Percentiles rank a stretch among this genome's conserved stretches.
These are phyloP conservation scores for Harringtonia aguacate DNA, from an alignment of 2,329 filamentous ascomycete species.

Conservation along the genomic window DNA sequence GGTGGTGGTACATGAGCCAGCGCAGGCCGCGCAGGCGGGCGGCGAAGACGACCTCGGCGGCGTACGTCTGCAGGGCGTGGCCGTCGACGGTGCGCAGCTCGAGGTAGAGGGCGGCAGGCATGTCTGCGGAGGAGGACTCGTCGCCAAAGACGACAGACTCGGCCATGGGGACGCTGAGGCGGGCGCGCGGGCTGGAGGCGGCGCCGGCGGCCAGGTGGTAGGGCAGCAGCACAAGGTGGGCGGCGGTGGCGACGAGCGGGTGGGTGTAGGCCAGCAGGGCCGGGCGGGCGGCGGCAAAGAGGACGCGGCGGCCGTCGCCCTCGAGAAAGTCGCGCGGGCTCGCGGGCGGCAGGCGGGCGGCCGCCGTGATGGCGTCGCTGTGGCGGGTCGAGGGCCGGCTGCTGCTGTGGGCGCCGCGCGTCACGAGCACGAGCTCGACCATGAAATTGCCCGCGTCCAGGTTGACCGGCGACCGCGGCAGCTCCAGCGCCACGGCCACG, in stretches of 20 bases:
- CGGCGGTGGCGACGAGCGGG: conserved; percentile 51
- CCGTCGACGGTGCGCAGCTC: conserved; percentile 52
- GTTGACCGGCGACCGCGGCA: conserved; percentile 73
- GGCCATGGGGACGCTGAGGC: conserved; percentile 58
- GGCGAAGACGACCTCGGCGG: conserved; percentile 54
- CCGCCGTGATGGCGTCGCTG: conserved; percentile 17
- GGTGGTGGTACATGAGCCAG: conserved; percentile 81
- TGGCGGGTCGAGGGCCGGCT: background rate
- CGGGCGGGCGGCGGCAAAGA: conserved; percentile 59
- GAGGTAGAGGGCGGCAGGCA: conserved; percentile 37
- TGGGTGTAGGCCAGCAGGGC: conserved; percentile 74
- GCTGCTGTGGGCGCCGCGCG: conserved; percentile 17
- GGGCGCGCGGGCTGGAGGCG: conserved; percentile 48
- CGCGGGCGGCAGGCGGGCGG: conserved; percentile 15
- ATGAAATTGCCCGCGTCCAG: conserved; percentile 84
- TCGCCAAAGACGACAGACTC: conserved; percentile 56
- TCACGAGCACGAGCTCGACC: conserved; percentile 66
- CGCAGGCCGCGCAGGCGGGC: conserved; percentile 67
- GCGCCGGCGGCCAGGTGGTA: conserved; percentile 59
- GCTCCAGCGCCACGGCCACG: conserved; percentile 59
- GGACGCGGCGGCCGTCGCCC: conserved; percentile 24
- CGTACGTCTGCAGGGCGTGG: conserved; percentile 66
- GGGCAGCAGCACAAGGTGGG: conserved; percentile 51
- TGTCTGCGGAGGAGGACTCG: conserved; percentile 20
- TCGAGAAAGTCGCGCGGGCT: conserved; percentile 22